phyloP scores from a whole-genome alignment of 2,329 filamentous ascomycete species.

The Cadophora gregata region DNA sequence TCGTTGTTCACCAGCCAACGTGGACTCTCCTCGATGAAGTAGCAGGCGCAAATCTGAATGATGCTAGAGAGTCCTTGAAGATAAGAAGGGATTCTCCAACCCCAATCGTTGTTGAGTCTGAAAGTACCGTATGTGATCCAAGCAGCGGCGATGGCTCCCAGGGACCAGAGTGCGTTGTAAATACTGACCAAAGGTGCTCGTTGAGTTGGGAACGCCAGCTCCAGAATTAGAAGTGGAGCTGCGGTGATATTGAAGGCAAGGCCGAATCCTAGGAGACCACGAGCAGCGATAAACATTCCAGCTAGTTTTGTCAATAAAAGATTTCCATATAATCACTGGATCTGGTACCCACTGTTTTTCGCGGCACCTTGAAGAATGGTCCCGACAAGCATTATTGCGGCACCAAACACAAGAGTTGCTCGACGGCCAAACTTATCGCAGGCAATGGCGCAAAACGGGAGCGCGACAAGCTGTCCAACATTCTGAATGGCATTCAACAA shows the following conservation, averaged over 20 bases:
- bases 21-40: constrained; percentile 55
- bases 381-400: constrained; percentile 31
- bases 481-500: constrained; percentile 40
- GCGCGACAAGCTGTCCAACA: constrained; percentile 37
- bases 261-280: constrained; percentile 46
- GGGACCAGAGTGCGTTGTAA: constrained; percentile 46
- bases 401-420: constrained; percentile 28
- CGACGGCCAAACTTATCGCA: constrained; percentile 35
- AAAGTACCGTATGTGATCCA: constrained; percentile 47
- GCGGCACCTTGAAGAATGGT: constrained; percentile 30
- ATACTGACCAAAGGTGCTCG: constrained; percentile 45
- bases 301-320: constrained; percentile 13
- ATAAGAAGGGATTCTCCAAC: constrained; percentile 36
- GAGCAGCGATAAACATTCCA: constrained; percentile 43
- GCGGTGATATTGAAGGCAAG: constrained; percentile 44
- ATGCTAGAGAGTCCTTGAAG: constrained; percentile 32
- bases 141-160: constrained; percentile 48
- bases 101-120: constrained; percentile 31
- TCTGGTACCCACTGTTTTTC: constrained; percentile 29
- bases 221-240: constrained; percentile 45
- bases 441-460: constrained; percentile 35
- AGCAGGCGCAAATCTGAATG: constrained; percentile 28
- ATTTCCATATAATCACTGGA: neutral
- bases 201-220: constrained; percentile 47
- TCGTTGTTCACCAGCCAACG: constrained; percentile 64